Evolutionary conservation across 768 basidiomycete species (phyloP).

Genomic region (Tylopilus subfusipes): DNA sequence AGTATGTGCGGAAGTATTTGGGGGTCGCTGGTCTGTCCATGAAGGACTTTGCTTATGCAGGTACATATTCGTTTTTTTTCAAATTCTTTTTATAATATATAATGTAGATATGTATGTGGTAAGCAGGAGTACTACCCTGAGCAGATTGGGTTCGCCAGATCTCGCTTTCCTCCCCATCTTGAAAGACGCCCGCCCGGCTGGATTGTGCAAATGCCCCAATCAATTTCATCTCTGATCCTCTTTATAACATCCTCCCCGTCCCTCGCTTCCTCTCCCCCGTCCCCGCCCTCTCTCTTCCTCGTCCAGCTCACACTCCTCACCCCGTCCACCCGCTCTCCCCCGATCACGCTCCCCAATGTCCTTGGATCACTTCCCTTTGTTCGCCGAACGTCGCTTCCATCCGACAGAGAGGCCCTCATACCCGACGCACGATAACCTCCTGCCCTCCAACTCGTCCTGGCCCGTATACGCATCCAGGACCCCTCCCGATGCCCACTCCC

Average conservation of each 20-base stretch:
- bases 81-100: background rate
- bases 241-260: conserved; percentile 27
- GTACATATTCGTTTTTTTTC: background rate
- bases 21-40: conserved; percentile 10
- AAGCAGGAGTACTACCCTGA: conserved; percentile 11
- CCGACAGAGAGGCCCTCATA: conserved; percentile 24
- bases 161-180: background rate
- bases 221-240: conserved; percentile 29
- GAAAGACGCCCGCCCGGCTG: background rate
- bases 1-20: conserved; percentile 1
- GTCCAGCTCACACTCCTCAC: too few species aligned
- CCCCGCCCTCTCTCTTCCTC: background rate
- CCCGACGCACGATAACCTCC: conserved; percentile 21
- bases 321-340: conserved; percentile 1
- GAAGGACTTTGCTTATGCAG: background rate
- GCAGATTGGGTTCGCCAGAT: conserved; percentile 28
- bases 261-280: conserved; percentile 8
- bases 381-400: conserved; percentile 32
- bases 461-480: conserved; percentile 24
- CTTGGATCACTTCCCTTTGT: conserved; percentile 33
- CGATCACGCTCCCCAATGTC: conserved; percentile 20
- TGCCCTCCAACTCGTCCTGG: conserved; percentile 25
- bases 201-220: conserved; percentile 14
- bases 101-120: background rate
- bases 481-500: conserved; percentile 13